Base-by-base conservation (phyloP, 2,329 filamentous ascomycete genomes). In the Aspergillus felis region DNA sequence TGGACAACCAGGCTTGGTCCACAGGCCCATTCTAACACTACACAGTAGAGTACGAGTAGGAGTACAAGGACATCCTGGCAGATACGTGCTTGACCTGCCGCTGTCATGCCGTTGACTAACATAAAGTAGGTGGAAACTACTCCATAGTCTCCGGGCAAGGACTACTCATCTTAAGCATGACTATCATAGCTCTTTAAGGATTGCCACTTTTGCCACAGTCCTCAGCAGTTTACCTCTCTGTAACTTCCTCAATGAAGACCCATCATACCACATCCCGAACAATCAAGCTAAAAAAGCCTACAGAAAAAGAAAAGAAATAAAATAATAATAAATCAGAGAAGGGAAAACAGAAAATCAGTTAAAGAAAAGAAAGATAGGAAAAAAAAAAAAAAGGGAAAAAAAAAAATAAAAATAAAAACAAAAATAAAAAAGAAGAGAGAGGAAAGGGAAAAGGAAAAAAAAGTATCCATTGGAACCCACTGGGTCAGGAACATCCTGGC, bases 401-500 rank as follows among this genome's bases (percentile, higher is more conserved):
- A 12, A 44, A 44, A 22, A 44, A 10, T 0, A 8, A 22, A 42
- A 22, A 44, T 8, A 27, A 22, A 10, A 3, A 8, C n/a, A n/a
- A 22, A 44, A 8, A 27, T 22, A 10, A 2, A 8, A 44, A 42
- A 10, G 22, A n/a, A n/a, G 24, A 24, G 24, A 24, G 3, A 35
- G 10, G 7, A n/a, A n/a, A n/a, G n/a, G n/a, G n/a, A n/a, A n/a
- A n/a, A n/a, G n/a, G n/a, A 42, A 42, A 9, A 42, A 9, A 44
- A 22, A 20, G 12, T 2, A 22, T 9, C 49, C 50, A 25, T 54
- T 54, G 29, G 55, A 28, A 42, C 25, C 32, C 35, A 53, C 50
- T 14, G 47, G 49, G 54, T 42, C 49, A 51, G 54, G 54, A 50
- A 48, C 54, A 38, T 17, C 20, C 27, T 38, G 20, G 25, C 49